phyloP scores from a whole-genome alignment of 2,329 filamentous ascomycete genomes.

The Cercospora zeae-maydis region DNA sequence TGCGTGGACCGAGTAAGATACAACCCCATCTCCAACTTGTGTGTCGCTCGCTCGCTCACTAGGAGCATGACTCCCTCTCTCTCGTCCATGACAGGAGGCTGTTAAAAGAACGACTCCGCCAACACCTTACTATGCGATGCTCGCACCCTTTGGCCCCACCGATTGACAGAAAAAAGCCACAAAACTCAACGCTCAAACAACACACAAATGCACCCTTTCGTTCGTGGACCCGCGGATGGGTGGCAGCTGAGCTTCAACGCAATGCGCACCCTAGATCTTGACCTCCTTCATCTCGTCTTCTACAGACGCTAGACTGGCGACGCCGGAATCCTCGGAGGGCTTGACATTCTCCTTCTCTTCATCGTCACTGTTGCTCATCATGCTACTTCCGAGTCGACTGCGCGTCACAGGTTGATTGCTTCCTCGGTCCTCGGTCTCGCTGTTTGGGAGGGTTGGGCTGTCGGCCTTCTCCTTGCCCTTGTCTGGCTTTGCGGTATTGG shows the following conservation, averaged over 20 bases:
- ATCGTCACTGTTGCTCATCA: conserved; percentile 24
- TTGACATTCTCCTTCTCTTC: conserved; percentile 21
- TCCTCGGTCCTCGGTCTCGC: conserved; percentile 22
- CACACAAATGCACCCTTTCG: conserved; percentile 3
- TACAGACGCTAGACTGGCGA: conserved; percentile 22
- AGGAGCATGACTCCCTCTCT: background rate
- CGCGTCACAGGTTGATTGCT: conserved; percentile 19
- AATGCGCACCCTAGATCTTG: conserved; percentile 37
- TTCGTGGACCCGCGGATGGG: background rate
- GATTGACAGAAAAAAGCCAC: background rate
- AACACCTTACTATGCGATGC: conserved; percentile 20
- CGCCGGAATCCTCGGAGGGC: conserved; percentile 15
- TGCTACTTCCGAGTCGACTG: conserved; percentile 23
- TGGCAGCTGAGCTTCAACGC: background rate
- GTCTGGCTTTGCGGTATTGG: conserved; percentile 11
- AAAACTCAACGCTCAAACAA: conserved; percentile 15
- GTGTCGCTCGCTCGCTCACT: background rate
- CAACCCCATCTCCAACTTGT: too few species aligned
- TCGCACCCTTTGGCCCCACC: background rate
- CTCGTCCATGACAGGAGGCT: background rate
- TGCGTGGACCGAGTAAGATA: too few species aligned
- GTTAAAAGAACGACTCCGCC: conserved; percentile 4
- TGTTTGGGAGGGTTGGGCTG: conserved; percentile 19
- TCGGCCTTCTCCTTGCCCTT: conserved; percentile 37
- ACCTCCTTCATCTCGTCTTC: conserved; percentile 48